Evolutionary conservation across 2,329 filamentous ascomycete species (phyloP).

Genomic region (Elsinoe arachidis): DNA sequence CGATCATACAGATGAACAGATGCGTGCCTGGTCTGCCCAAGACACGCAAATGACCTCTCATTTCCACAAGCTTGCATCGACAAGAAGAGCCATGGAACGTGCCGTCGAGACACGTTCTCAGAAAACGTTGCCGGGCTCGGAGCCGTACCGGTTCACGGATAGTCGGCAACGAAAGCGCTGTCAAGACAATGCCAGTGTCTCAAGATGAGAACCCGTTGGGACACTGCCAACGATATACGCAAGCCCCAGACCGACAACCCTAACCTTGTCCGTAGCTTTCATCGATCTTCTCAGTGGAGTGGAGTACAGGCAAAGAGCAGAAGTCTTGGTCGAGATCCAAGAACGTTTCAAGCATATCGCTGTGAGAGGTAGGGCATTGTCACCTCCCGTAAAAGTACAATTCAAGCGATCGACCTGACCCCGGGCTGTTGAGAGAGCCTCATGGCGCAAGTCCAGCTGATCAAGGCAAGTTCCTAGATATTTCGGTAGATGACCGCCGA

Average conservation of each 20-base stretch:
- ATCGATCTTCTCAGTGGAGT: not conserved
- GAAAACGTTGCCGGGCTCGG: slow-evolving; percentile 7
- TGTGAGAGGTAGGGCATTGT: not conserved
- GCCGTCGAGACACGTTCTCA: slow-evolving; percentile 1
- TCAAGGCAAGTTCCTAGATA: not conserved
- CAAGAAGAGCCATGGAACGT: not conserved
- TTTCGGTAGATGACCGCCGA: not conserved
- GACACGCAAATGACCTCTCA: not conserved
- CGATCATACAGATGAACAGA: not conserved
- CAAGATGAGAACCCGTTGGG: slow-evolving; percentile 7
- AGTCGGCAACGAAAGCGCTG: slow-evolving; percentile 5
- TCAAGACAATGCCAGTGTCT: not conserved
- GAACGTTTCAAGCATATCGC: not conserved
- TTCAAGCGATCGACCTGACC: not conserved
- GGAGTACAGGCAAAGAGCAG: not conserved
- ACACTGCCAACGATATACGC: slow-evolving; percentile 1
- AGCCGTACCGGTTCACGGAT: not conserved
- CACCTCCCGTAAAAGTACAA: not conserved
- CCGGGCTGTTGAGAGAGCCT: not conserved
- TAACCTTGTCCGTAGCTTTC: not conserved
- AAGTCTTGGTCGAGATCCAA: not conserved
- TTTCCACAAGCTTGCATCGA: not conserved
- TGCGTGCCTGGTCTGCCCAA: slow-evolving; percentile 3
- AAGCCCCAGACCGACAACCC: not conserved
- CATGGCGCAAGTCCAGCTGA: not conserved